These are phyloP conservation scores for Mycotypha africana DNA, from an alignment of 371 early-diverging fungal genomes.

Conservation along the genomic window DNA sequence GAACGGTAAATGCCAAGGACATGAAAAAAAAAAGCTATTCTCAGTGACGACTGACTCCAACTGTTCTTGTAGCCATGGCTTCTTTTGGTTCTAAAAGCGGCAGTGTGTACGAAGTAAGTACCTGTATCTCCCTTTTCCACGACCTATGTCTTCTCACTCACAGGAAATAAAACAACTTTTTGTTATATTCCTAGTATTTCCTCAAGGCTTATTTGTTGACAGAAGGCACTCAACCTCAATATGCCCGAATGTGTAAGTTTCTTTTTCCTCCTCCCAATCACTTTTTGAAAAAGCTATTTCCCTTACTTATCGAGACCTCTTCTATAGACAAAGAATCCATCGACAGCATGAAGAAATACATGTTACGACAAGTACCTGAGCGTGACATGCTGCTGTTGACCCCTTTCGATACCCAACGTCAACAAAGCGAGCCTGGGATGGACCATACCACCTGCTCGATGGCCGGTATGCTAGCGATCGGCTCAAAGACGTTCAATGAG, in stretches of 20 bases:
- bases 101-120: slow-evolving; percentile 45
- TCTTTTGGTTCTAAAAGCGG: slow-evolving; percentile 52
- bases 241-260: slow-evolving; percentile 52
- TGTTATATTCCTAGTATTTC: slow-evolving; percentile 50
- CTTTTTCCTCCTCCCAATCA: not conserved
- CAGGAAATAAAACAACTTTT: not conserved
- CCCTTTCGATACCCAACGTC: slow-evolving; percentile 22
- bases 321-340: slow-evolving; percentile 39
- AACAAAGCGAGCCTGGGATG: slow-evolving; percentile 25
- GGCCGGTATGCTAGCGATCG: slow-evolving; percentile 63
- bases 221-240: slow-evolving; percentile 45
- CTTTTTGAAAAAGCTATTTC: no score
- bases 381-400: slow-evolving; percentile 44
- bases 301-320: not conserved
- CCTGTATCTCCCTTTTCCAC: not conserved
- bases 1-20: slow-evolving; percentile 29
- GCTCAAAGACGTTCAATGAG: slow-evolving; percentile 39
- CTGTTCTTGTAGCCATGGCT: slow-evolving; percentile 22
- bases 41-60: no score
- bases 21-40: no score
- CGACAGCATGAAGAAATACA: slow-evolving; percentile 42
- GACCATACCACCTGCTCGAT: slow-evolving; percentile 66
- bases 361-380: slow-evolving; percentile 40
- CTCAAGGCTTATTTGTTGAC: slow-evolving; percentile 63
- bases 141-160: not conserved